Percentiles rank a stretch among this genome's conserved stretches.
These are phyloP conservation scores for Rhizophagus sp. DNA, from an alignment of 192 early-diverging fungal species.

Conservation along the genomic window DNA sequence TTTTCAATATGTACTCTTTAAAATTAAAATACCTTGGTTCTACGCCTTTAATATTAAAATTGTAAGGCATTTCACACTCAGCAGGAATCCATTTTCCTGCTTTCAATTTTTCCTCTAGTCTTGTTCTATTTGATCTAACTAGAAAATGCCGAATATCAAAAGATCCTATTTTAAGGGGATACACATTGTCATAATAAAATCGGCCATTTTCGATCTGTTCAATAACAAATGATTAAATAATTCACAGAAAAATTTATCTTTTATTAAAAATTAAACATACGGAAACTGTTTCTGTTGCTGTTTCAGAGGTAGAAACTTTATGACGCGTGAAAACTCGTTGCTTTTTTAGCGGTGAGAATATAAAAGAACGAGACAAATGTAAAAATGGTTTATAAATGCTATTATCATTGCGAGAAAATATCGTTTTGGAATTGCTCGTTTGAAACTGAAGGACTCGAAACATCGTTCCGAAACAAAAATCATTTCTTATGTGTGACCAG, in stretches of 20 bases:
- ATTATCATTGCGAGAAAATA: not conserved
- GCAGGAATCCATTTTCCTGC: conserved; percentile 44
- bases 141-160: conserved; percentile 49
- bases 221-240: not conserved
- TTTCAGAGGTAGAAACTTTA: not conserved
- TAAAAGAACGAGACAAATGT: not conserved
- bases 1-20: not conserved
- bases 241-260: not conserved
- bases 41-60: conserved; percentile 49
- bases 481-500: too few relatives aligned
- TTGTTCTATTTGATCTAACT: conserved; percentile 35
- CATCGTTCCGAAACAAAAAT: not conserved
- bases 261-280: not conserved
- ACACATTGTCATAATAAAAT: conserved; percentile 49
- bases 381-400: not conserved
- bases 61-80: conserved; percentile 47
- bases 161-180: conserved; percentile 45
- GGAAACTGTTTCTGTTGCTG: not conserved
- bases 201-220: conserved; percentile 28
- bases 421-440: not conserved
- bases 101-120: conserved; percentile 34
- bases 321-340: not conserved
- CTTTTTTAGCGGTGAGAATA: not conserved
- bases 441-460: not conserved
- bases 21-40: conserved; percentile 46